Evolutionary conservation across 108 stramenopile genomes (phyloP), one percentile per base, ranked within the genome.

Genomic region (Cyclotella choctawhatcheeana): DNA sequence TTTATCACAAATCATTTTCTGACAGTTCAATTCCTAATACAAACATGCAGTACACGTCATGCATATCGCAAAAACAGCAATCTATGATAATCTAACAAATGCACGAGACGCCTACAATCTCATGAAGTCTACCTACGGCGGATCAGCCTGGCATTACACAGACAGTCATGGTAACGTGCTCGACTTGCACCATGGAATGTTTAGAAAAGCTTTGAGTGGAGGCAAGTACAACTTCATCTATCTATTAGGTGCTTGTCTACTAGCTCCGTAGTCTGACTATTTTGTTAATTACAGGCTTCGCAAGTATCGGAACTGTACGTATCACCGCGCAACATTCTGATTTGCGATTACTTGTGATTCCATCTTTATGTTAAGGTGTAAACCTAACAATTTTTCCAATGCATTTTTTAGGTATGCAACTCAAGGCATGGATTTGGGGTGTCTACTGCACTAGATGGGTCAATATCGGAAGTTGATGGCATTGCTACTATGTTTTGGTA

Each of bases 31-130:
- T n/a, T n/a, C n/a, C n/a, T n/a, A n/a, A 43, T 20, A 20, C n/a
- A n/a, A n/a, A n/a, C n/a, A n/a, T n/a, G n/a, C 14, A 64, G 63
- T 71, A 21, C 34, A 71, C 44, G 59, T 71, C n/a, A 31, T 50
- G 0, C 70, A 71, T 44, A 54, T 71, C 24, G 31, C 48, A 4
- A 29, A 33, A 48, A 61, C 59, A 1, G 14, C 50, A 13, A 26
- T 51, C 0, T 71, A 71, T 32, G 43, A 71, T 17, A 14, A 0
- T 2, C 59, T 20, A 4, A 27, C 17, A n/a, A 24, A 24, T 21
- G n/a, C n/a, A n/a, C 0, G 21, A n/a, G 13, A 61, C 5, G 59
- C 70, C 4, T 25, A 61, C 14, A 10, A 21, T 7, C 10, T 61
- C 2, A 71, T 71, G 70, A 1, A 50, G 35, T 22, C 3, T 27